These are phyloP conservation scores for Silene noctiflora DNA, from an alignment of 179 eudicot genomes.

Conservation along the genomic window DNA sequence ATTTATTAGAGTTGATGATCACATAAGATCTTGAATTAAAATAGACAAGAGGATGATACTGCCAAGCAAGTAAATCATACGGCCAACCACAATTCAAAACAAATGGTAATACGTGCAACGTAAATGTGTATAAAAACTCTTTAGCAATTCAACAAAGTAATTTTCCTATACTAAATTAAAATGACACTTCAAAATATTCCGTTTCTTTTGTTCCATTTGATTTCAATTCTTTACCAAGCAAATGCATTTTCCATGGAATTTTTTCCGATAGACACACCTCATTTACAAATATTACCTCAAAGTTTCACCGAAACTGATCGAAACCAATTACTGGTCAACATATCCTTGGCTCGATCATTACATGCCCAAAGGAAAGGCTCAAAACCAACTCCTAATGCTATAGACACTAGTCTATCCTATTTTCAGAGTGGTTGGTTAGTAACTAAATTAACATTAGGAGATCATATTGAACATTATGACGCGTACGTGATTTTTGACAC, in stretches of 20 bases:
- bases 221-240: neutral
- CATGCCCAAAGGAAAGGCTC: neutral
- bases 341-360: constrained; percentile 18
- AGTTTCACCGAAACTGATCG: neutral
- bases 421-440: neutral
- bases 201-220: neutral
- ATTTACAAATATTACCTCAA: constrained; percentile 17
- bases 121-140: too few species aligned
- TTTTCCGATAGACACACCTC: constrained; percentile 23
- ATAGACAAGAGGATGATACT: too few species aligned
- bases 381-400: neutral
- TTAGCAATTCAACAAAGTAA: too few species aligned
- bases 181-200: neutral
- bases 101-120: too few species aligned
- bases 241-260: constrained; percentile 17
- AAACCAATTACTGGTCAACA: constrained; percentile 5
- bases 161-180: too few species aligned
- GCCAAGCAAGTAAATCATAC: too few species aligned
- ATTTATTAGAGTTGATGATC: too few species aligned
- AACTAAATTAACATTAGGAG: neutral
- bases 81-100: too few species aligned
- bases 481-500: constrained; percentile 15
- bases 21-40: too few species aligned
- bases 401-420: too few species aligned
- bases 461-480: neutral